Evolutionary conservation across 495 filamentous ascomycete species (phyloP).

Genomic region (Neurospora sp.): DNA sequence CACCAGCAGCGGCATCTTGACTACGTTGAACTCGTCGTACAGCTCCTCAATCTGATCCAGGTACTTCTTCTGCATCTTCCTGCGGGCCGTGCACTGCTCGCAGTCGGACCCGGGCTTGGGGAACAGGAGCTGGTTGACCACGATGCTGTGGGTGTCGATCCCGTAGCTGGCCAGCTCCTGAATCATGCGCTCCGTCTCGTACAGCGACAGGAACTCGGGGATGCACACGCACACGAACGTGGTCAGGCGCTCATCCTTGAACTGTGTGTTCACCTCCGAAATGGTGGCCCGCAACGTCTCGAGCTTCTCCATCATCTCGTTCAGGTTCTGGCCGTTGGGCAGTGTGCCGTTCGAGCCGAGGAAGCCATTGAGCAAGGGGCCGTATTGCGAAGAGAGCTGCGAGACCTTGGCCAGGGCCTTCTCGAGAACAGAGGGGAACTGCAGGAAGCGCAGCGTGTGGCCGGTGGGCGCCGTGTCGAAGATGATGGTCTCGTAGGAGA

Average conservation of each 20-base stretch:
- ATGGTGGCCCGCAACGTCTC: constrained; percentile 88
- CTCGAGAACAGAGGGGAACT: constrained; percentile 96
- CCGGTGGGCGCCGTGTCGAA: constrained; percentile 99
- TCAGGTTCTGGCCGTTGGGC: constrained; percentile 83
- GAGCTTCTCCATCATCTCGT: constrained; percentile 88
- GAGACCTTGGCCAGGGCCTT: constrained; percentile 96
- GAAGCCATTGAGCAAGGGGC: constrained; percentile 89
- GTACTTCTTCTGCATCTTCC: constrained; percentile 99
- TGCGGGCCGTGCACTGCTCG: constrained; percentile 88
- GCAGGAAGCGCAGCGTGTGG: constrained; percentile 96
- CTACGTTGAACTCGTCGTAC: constrained; percentile 98
- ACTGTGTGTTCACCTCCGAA: constrained; percentile 90
- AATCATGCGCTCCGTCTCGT: constrained; percentile 99
- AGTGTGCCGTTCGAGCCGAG: constrained; percentile 70
- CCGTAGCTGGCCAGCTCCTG: constrained; percentile 88
- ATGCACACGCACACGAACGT: constrained; percentile 99
- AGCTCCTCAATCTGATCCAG: constrained; percentile 97
- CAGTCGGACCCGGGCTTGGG: constrained; percentile 78
- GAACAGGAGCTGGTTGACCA: constrained; percentile 96
- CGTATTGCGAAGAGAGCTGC: constrained; percentile 87
- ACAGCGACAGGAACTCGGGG: constrained; percentile 91
- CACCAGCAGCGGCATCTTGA: constrained; percentile 90
- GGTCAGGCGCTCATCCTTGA: constrained; percentile 92
- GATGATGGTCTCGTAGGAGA: constrained; percentile 96
- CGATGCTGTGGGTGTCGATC: constrained; percentile 95